A percentile compares a stretch with the other conserved stretches of the same genome.
phyloP scores from a whole-genome alignment of 2,329 filamentous ascomycete genomes.

The Fusarium globosum region DNA sequence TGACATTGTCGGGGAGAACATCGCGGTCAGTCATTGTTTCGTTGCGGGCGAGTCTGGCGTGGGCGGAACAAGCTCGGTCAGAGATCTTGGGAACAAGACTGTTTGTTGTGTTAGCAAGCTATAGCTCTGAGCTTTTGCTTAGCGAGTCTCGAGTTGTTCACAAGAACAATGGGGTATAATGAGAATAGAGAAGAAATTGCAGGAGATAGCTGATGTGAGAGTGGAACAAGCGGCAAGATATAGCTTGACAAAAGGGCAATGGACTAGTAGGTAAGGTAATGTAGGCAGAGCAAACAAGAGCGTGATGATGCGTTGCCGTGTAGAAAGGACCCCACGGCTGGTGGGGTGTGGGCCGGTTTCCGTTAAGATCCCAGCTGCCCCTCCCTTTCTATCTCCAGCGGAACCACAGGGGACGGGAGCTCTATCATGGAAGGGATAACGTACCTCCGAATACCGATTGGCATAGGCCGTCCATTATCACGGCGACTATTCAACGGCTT shows the following conservation, averaged over 20 bases:
- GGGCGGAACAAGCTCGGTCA: conserved; percentile 51
- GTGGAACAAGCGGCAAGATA: conserved; percentile 2
- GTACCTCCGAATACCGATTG: conserved; percentile 44
- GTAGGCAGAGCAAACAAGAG: conserved; percentile 12
- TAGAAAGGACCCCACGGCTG: conserved; percentile 31
- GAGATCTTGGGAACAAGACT: conserved; percentile 45
- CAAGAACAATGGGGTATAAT: conserved; percentile 8
- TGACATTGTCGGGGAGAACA: conserved; percentile 72
- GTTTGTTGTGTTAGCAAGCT: conserved; percentile 32
- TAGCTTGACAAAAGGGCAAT: conserved; percentile 22
- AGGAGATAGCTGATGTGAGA: not conserved
- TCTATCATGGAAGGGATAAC: conserved; percentile 15
- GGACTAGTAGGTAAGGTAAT: not conserved
- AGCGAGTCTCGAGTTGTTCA: conserved; percentile 12
- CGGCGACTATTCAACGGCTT: conserved; percentile 32
- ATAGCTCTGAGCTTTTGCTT: conserved; percentile 37
- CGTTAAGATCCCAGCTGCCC: not conserved
- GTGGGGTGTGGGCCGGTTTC: conserved; percentile 23
- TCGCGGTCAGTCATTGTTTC: conserved; percentile 68
- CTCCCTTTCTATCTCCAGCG: not conserved
- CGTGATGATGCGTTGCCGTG: conserved; percentile 33
- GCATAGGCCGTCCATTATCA: conserved; percentile 31
- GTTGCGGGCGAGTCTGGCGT: conserved; percentile 50
- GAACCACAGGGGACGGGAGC: not conserved
- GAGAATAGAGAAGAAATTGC: not conserved